Evolutionary conservation across 345 rosid genomes (phyloP).

Genomic region (Microcos paniculata): DNA sequence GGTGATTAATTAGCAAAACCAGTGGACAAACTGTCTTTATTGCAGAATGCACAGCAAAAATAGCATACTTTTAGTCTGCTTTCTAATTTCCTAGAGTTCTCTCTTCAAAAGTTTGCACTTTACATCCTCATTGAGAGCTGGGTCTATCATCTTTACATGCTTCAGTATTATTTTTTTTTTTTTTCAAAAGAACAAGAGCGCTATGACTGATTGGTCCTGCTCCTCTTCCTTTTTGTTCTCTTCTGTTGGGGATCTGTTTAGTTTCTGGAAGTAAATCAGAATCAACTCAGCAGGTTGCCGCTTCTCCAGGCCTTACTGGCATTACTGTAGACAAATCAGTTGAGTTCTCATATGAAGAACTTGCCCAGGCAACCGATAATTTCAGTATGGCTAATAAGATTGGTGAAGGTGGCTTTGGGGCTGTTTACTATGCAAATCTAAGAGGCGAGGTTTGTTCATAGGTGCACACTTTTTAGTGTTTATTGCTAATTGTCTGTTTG

Average conservation of each 20-base stretch:
- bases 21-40: background rate
- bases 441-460: slow-evolving; percentile 75
- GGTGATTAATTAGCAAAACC: background rate
- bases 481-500: background rate
- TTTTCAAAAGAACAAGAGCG: too few species aligned
- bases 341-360: slow-evolving; percentile 85
- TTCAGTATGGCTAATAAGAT: slow-evolving; percentile 82
- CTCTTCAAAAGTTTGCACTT: slow-evolving; percentile 1
- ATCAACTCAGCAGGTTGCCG: slow-evolving; percentile 22
- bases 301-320: slow-evolving; percentile 45
- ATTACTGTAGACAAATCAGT: slow-evolving; percentile 80
- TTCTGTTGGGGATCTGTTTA: slow-evolving; percentile 21
- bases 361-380: slow-evolving; percentile 75
- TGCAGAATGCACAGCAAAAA: background rate
- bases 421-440: slow-evolving; percentile 82
- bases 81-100: background rate
- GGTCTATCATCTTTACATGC: background rate
- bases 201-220: slow-evolving; percentile 31
- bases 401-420: slow-evolving; percentile 88
- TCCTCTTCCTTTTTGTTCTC: background rate
- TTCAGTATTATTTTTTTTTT: background rate
- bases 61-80: background rate
- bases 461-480: background rate
- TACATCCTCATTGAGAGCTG: background rate
- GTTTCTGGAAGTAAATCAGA: slow-evolving; percentile 39